These are phyloP conservation scores for Epithele typhae DNA, from an alignment of 768 basidiomycete genomes.

Conservation along the genomic window DNA sequence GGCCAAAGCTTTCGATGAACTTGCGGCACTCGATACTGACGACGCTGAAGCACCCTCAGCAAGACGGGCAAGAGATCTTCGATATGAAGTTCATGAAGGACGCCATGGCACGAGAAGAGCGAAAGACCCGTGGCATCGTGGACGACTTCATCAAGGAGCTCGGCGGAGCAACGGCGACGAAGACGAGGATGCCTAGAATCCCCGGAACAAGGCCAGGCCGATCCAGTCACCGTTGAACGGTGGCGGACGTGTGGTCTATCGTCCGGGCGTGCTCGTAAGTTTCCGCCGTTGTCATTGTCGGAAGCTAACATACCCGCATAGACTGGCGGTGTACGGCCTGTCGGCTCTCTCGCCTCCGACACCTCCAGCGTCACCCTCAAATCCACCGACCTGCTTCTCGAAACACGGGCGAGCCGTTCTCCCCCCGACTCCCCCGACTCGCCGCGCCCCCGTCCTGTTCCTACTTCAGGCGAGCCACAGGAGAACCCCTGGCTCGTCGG, in stretches of 20 bases:
- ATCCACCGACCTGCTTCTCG: slow-evolving; percentile 49
- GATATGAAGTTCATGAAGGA: slow-evolving; percentile 99
- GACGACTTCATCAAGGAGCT: slow-evolving; percentile 76
- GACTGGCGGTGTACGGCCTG: slow-evolving; percentile 16
- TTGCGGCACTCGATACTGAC: slow-evolving; percentile 43
- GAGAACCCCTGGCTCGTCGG: slow-evolving; percentile 79
- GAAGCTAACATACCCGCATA: neutral
- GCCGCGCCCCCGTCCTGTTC: slow-evolving; percentile 2
- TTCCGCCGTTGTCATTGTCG: neutral
- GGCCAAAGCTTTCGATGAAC: slow-evolving; percentile 72
- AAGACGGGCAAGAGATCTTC: slow-evolving; percentile 71
- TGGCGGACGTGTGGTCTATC: slow-evolving; percentile 65
- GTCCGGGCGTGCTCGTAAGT: slow-evolving; percentile 42
- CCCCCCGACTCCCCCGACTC: slow-evolving; percentile 19
- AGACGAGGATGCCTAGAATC: slow-evolving; percentile 27
- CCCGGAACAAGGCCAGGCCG: slow-evolving; percentile 24
- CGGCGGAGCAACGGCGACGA: slow-evolving; percentile 37
- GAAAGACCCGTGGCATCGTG: slow-evolving; percentile 52
- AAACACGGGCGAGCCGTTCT: slow-evolving; percentile 18
- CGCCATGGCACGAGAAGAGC: slow-evolving; percentile 67
- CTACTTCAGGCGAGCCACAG: slow-evolving; percentile 15
- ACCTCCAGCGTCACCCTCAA: slow-evolving; percentile 67
- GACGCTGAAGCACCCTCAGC: slow-evolving; percentile 23
- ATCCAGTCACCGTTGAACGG: slow-evolving; percentile 38
- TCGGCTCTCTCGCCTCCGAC: slow-evolving; percentile 41